phyloP scores from a whole-genome alignment of 176 grass and related monocot species.

The Lolium multiflorum region DNA sequence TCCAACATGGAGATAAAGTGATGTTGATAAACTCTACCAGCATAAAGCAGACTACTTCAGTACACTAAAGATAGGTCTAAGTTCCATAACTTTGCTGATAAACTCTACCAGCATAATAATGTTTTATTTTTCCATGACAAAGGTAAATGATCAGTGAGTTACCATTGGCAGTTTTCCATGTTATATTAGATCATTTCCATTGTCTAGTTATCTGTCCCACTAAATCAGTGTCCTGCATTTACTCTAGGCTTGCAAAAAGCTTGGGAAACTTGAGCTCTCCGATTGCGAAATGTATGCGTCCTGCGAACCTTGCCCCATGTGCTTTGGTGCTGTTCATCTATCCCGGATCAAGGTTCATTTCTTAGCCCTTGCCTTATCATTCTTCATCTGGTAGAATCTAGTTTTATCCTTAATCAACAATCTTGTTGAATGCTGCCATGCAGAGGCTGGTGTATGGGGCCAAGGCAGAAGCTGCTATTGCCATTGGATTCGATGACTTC shows the following conservation, averaged over 20 bases:
- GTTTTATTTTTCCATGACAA: constrained; percentile 8
- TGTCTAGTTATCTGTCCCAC: not conserved
- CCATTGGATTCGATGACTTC: constrained; percentile 97
- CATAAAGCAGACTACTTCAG: no score
- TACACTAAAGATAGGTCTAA: not conserved
- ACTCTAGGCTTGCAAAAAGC: constrained; percentile 89
- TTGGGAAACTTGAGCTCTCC: constrained; percentile 89
- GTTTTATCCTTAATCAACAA: constrained; percentile 6
- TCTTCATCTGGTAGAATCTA: constrained; percentile 19
- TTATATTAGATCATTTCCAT: not conserved
- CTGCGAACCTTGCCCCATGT: constrained; percentile 96
- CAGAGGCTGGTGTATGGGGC: constrained; percentile 97
- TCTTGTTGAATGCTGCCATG: constrained; percentile 33
- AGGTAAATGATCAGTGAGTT: not conserved
- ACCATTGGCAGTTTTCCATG: not conserved
- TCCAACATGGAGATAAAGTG: not conserved
- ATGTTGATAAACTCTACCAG: not conserved
- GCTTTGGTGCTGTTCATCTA: constrained; percentile 96
- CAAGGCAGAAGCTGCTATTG: constrained; percentile 94
- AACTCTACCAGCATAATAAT: constrained; percentile 27
- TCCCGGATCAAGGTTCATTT: constrained; percentile 78
- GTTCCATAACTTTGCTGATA: not conserved
- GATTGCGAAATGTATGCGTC: constrained; percentile 97
- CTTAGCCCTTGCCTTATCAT: constrained; percentile 28
- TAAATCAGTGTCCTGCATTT: not conserved